phyloP scores from a whole-genome alignment of 345 rosid species.

The Lepidium aucheri region DNA sequence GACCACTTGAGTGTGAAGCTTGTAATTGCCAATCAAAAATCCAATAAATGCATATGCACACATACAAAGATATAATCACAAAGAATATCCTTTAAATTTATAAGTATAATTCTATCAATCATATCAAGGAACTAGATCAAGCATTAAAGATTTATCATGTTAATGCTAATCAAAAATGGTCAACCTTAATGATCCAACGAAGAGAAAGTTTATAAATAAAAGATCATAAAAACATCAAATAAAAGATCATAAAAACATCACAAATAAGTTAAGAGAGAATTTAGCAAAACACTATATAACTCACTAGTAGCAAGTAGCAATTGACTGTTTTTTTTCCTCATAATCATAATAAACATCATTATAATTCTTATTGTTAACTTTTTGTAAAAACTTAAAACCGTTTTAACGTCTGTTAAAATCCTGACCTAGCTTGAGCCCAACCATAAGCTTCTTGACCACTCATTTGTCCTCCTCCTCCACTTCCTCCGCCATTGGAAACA shows the following conservation, averaged over 20 bases:
- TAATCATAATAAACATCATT: constrained; percentile 15
- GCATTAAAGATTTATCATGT: neutral
- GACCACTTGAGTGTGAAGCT: constrained; percentile 9
- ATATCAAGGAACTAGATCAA: neutral
- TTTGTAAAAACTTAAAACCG: neutral
- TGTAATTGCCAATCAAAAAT: constrained; percentile 7
- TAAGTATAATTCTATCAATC: neutral
- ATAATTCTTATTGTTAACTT: constrained; percentile 16
- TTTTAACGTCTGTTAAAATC: constrained; percentile 23
- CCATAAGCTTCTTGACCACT: constrained; percentile 46
- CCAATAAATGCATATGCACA: constrained; percentile 14
- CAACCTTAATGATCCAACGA: neutral
- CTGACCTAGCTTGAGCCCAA: constrained; percentile 47
- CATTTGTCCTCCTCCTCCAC: constrained; percentile 39
- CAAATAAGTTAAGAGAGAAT: constrained; percentile 5
- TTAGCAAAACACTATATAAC: constrained; percentile 21
- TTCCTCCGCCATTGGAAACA: constrained; percentile 36
- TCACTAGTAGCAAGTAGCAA: constrained; percentile 9
- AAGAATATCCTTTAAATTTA: neutral
- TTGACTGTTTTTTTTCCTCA: constrained; percentile 16
- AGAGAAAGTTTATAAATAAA: neutral
- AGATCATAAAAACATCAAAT: constrained; percentile 2
- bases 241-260: constrained; percentile 2
- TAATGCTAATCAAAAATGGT: neutral
- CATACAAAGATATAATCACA: neutral